Percentiles rank a stretch among this genome's conserved stretches.
These are phyloP conservation scores for Fennellomyces sp. DNA, from an alignment of 371 early-diverging fungal species.

Conservation along the genomic window DNA sequence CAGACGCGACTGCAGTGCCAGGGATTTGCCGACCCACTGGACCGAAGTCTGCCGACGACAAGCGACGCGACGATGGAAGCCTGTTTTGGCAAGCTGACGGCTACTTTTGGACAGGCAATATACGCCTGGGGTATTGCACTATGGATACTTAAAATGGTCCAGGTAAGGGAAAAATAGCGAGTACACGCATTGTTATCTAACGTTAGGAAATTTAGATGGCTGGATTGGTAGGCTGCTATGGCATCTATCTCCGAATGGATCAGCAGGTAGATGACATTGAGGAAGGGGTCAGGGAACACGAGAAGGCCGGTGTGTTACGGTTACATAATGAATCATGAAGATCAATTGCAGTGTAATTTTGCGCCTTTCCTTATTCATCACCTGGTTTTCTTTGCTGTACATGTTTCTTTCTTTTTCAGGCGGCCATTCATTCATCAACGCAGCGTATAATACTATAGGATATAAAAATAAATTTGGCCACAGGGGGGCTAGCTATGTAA, in stretches of 20 bases:
- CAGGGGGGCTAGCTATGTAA: not conserved
- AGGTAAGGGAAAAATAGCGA: conserved; percentile 8
- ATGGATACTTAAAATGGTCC: conserved; percentile 17
- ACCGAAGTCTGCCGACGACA: not conserved
- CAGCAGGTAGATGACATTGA: not conserved
- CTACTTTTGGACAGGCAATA: conserved; percentile 13
- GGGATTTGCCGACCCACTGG: not conserved
- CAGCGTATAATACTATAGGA: too few relatives aligned
- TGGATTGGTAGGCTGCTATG: conserved; percentile 14
- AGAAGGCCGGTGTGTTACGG: not conserved
- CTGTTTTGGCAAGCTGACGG: conserved; percentile 6
- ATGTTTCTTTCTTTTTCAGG: conserved; percentile 1
- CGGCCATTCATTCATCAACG: too few relatives aligned
- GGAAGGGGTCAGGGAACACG: not conserved
- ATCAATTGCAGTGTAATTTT: conserved; percentile 1
- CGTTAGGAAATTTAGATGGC: conserved; percentile 5
- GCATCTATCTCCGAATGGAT: conserved; percentile 5
- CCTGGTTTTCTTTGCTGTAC: not conserved
- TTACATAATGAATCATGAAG: conserved; percentile 3
- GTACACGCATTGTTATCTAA: not conserved
- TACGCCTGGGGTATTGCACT: conserved; percentile 19
- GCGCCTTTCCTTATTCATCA: not conserved
- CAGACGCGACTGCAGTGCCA: conserved; percentile 12
- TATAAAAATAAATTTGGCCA: not conserved
- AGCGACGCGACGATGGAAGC: not conserved